A percentile compares a stretch with the other conserved stretches of the same genome.
These are phyloP conservation scores for Pulicaria dysenterica DNA, from an alignment of 129 eudicot genomes.

Conservation along the genomic window DNA sequence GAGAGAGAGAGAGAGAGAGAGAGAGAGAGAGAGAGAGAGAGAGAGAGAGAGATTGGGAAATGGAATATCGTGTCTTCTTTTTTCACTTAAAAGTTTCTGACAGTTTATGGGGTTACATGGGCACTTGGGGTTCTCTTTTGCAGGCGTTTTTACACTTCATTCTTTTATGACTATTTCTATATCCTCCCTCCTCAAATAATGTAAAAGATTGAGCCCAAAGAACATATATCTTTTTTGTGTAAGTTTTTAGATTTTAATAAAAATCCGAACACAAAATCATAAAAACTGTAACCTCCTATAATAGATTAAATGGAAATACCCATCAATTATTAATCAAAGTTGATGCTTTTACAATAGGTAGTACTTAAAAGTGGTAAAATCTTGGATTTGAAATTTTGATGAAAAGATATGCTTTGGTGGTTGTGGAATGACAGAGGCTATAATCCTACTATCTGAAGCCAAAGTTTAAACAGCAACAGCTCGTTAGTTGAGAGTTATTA, in stretches of 20 bases:
- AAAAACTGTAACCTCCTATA: not conserved
- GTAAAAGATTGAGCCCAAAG: too few species aligned
- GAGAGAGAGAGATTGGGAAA: conserved; percentile 51
- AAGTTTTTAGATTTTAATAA: not conserved
- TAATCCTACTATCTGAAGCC: conserved; percentile 21
- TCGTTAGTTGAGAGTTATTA: conserved; percentile 19
- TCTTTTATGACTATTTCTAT: not conserved
- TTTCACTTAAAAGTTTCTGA: conserved; percentile 49
- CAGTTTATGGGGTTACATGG: conserved; percentile 67
- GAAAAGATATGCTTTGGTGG: conserved; percentile 18
- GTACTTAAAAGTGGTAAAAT: not conserved
- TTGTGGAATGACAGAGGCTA: conserved; percentile 16
- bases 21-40: conserved; percentile 21
- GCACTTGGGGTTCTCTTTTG: conserved; percentile 51
- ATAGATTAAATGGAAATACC: too few species aligned
- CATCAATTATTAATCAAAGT: too few species aligned
- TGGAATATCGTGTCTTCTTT: conserved; percentile 53
- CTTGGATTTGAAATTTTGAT: conserved; percentile 12
- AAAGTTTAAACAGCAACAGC: conserved; percentile 26
- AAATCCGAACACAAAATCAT: not conserved
- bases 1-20: not conserved
- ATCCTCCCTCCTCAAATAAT: too few species aligned
- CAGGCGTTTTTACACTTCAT: conserved; percentile 35
- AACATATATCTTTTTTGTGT: too few species aligned
- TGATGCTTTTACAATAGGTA: not conserved